A percentile compares a stretch with the other conserved stretches of the same genome.
Conservation (phyloP, 2,329 filamentous ascomycete species). For the Fusarium redolens region DNA sequence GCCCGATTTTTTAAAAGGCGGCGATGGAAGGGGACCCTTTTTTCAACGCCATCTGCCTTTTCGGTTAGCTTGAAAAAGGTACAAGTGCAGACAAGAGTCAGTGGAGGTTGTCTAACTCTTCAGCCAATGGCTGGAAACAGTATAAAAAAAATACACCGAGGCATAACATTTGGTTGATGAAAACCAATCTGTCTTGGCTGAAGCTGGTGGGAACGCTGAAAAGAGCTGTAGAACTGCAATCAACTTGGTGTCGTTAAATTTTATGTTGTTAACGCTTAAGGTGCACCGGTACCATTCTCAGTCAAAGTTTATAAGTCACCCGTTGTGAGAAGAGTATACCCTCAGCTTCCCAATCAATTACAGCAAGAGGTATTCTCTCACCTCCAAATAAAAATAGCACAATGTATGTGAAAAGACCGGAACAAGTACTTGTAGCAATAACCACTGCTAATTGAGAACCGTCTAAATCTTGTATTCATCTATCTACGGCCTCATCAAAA, state of each 20-base stretch:
- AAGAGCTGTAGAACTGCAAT: background rate
- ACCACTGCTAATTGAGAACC: background rate
- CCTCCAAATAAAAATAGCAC: background rate
- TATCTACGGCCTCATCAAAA: slow-evolving; percentile 36
- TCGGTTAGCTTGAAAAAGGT: slow-evolving; percentile 11
- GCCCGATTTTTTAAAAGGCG: slow-evolving; percentile 40
- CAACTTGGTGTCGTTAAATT: background rate
- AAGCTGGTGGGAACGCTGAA: background rate
- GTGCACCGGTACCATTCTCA: background rate
- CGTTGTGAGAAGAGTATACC: background rate
- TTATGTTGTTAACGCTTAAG: background rate
- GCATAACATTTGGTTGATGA: background rate
- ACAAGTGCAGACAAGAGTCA: background rate
- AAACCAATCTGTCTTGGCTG: background rate
- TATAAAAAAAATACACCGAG: background rate
- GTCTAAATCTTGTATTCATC: slow-evolving; percentile 23
- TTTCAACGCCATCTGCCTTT: slow-evolving; percentile 27
- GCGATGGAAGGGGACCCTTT: slow-evolving; percentile 19
- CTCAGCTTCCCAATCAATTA: too few relatives aligned
- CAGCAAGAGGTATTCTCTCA: background rate
- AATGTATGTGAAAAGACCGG: background rate
- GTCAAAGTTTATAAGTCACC: background rate
- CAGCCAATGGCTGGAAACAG: background rate
- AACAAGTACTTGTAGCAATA: background rate
- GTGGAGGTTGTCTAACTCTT: background rate